phyloP scores from a whole-genome alignment of 148 eudicot species.

The Euryodendron excelsum region DNA sequence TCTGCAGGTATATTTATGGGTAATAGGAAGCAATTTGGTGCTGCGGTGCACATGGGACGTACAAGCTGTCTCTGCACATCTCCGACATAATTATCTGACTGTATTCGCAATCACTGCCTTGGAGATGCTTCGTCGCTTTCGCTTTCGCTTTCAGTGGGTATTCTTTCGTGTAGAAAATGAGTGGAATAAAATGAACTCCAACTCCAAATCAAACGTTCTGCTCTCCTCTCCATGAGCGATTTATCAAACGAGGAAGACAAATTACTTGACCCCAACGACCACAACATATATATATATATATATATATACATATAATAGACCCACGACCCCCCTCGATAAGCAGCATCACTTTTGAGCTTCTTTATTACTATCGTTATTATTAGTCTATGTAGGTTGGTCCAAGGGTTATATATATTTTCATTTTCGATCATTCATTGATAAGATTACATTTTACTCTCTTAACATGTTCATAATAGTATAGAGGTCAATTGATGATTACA shows the following conservation, averaged over 20 bases:
- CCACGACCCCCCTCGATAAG: neutral
- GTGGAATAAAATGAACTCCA: slow-evolving; percentile 78
- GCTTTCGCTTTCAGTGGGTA: slow-evolving; percentile 91
- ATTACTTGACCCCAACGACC: slow-evolving; percentile 52
- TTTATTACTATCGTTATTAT: too few relatives aligned
- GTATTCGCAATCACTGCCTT: slow-evolving; percentile 74
- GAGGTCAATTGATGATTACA: neutral
- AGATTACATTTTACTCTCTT: neutral
- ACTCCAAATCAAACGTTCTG: slow-evolving; percentile 51
- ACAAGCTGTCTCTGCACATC: slow-evolving; percentile 98
- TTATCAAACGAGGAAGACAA: slow-evolving; percentile 57
- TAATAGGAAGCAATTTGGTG: slow-evolving; percentile 85
- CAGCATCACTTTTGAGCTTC: neutral
- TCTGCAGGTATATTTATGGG: slow-evolving; percentile 79
- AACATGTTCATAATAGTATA: neutral
- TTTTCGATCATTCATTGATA: neutral
- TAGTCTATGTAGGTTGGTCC: neutral
- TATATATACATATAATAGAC: neutral
- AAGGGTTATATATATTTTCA: neutral
- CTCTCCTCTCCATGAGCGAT: slow-evolving; percentile 52
- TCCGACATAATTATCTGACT: slow-evolving; percentile 84
- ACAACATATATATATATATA: slow-evolving; percentile 69
- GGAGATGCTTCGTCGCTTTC: slow-evolving; percentile 87
- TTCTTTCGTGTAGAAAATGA: slow-evolving; percentile 95
- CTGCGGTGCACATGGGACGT: slow-evolving; percentile 99